These are phyloP conservation scores for Podospora anserina DNA, from an alignment of 495 filamentous ascomycete genomes.

Conservation along the genomic window DNA sequence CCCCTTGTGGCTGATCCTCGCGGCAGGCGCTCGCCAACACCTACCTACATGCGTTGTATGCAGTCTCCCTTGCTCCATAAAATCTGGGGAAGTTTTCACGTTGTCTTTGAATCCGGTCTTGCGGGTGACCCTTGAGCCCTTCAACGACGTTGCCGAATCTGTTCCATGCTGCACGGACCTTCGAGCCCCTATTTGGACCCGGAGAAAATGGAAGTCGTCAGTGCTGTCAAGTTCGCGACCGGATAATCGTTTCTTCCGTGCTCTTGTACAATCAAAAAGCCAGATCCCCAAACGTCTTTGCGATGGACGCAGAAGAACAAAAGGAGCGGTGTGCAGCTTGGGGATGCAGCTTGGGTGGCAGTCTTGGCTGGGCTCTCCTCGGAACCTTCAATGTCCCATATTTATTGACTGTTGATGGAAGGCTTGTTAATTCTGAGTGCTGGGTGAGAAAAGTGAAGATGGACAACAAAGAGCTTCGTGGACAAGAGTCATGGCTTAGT, in stretches of 20 bases:
- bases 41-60: not conserved
- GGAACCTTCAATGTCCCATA: not conserved
- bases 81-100: not conserved
- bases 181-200: not conserved
- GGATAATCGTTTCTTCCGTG: not conserved
- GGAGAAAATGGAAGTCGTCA: not conserved
- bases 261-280: not conserved
- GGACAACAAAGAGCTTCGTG: not conserved
- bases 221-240: not conserved
- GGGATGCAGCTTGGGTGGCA: not conserved
- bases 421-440: not conserved
- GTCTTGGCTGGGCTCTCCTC: not conserved
- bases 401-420: not conserved
- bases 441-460: not conserved
- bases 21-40: conserved; percentile 1
- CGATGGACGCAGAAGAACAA: not conserved
- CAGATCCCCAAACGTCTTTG: not conserved
- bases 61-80: not conserved
- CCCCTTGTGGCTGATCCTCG: not conserved
- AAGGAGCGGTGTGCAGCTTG: conserved; percentile 5
- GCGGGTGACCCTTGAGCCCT: not conserved
- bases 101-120: not conserved
- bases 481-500: too few species aligned
- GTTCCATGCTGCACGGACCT: not conserved
- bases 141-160: not conserved